A percentile compares a stretch with the other conserved stretches of the same genome.
Evolutionary conservation across 2,329 filamentous ascomycete genomes (phyloP).

Genomic region (Periglandula ipomoeae): DNA sequence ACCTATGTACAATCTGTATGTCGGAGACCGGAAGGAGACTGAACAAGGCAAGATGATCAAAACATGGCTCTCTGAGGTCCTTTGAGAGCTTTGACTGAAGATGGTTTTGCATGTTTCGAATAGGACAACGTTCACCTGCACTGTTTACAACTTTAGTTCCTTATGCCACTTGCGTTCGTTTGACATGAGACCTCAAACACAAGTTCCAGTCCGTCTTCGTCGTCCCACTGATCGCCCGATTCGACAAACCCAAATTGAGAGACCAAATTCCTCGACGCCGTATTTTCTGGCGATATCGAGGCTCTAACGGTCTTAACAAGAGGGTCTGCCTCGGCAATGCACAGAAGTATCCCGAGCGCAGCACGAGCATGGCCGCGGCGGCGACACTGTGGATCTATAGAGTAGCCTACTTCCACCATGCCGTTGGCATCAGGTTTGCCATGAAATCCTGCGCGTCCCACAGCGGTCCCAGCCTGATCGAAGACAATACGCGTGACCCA

Average conservation of each 20-base stretch:
- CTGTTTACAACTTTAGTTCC: too few species aligned
- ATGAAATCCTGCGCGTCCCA: slow-evolving; percentile 2
- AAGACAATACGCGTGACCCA: background rate
- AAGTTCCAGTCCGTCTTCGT: slow-evolving; percentile 1
- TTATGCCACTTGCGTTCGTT: background rate
- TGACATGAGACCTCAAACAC: background rate
- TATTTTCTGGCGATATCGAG: background rate
- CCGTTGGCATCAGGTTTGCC: background rate
- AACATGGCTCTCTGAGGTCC: slow-evolving; percentile 9
- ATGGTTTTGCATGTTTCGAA: too few species aligned
- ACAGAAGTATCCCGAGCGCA: background rate
- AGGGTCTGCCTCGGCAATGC: background rate
- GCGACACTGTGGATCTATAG: background rate
- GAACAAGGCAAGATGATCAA: slow-evolving; percentile 12
- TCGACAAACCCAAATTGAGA: background rate
- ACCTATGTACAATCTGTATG: slow-evolving; percentile 10
- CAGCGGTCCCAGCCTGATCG: background rate
- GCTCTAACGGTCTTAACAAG: background rate
- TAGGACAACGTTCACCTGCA: too few species aligned
- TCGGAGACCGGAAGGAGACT: slow-evolving; percentile 10
- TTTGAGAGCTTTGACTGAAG: background rate
- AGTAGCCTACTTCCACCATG: slow-evolving; percentile 1
- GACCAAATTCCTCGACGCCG: background rate
- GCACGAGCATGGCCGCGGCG: background rate
- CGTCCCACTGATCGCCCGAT: slow-evolving; percentile 1